Base-by-base conservation (phyloP, 139 green algal species). In the Volvox reticuliferus region DNA sequence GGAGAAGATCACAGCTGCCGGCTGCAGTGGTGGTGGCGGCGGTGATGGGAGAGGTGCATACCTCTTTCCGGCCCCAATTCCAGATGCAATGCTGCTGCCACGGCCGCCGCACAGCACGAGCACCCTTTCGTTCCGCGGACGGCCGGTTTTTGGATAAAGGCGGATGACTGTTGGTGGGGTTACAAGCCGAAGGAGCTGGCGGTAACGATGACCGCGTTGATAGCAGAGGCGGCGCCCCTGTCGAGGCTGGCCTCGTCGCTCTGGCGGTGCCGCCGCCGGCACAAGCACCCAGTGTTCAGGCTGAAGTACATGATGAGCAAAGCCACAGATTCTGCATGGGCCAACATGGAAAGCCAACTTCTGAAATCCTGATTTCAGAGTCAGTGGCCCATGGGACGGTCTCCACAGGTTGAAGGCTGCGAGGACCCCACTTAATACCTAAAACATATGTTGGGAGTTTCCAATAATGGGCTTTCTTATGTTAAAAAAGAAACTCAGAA, bases 271-370 rank as follows among this genome's bases (percentile, higher is more conserved):
- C 50, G 68, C 33, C 71, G 2, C 21, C 62, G 13, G 35, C 92
- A 85, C 82, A 79, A 81, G 61, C 93, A 89, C 62, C 69, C 92
- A 0, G 68, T 65, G 79, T 94, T 88, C 81, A 84, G 88, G 28
- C 50, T 91, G 24, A 22, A 63, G 18, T 78, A 1, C 19, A 12
- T 73, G 3, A 63, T 92, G 67, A 94, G n/a, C 92, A 22, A 83
- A 83, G 20, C 84, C 91, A 28, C 92, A 94, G 55, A 61, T 92
- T 0, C 79, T 94, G 86, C 92, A 82, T 73, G 85, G 36, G 69
- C 0, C 76, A 37, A 2, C 85, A 89, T 16, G 21, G 35, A 1
- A 67, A 86, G 79, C 55, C 36, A 69, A 26, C 35, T 33, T 12
- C 26, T 19, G 2, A 55, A 14, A 55, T 55, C 44, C 37, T 69